phyloP scores from a whole-genome alignment of 164 flowering plant species.

The Liriodendron chinense region DNA sequence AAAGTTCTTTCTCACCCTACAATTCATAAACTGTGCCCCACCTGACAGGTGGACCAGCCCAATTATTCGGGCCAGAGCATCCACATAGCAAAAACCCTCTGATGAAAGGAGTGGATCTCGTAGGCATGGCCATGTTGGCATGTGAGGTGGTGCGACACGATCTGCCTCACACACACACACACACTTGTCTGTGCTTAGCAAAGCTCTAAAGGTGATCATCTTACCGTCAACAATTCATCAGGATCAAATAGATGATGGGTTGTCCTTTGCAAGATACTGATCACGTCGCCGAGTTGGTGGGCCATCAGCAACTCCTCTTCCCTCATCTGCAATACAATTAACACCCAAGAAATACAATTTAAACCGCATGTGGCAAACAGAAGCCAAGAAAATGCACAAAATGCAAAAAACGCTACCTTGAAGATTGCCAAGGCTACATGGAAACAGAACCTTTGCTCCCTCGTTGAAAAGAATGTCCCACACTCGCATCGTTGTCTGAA shows the following conservation, averaged over 20 bases:
- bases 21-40: no score
- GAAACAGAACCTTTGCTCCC: conserved; percentile 85
- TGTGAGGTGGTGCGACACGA: neutral
- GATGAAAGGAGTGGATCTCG: no score
- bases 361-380: neutral
- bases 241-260: conserved; percentile 96
- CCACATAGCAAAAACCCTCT: no score
- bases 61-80: no score
- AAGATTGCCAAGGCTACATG: conserved; percentile 89
- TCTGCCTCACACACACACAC: neutral
- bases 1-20: no score
- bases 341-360: neutral
- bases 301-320: conserved; percentile 77
- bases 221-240: conserved; percentile 85
- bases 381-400: neutral
- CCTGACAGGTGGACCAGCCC: no score
- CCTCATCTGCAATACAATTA: conserved; percentile 67
- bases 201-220: neutral
- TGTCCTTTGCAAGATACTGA: conserved; percentile 68
- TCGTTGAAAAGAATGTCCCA: conserved; percentile 98
- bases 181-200: neutral
- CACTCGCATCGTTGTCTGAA: conserved; percentile 85
- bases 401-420: conserved; percentile 43
- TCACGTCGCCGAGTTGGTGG: conserved; percentile 80
- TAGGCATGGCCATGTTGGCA: no score